Conservation (phyloP, 1,139 yeast species). For the Casaregolazyma suthepensis region DNA sequence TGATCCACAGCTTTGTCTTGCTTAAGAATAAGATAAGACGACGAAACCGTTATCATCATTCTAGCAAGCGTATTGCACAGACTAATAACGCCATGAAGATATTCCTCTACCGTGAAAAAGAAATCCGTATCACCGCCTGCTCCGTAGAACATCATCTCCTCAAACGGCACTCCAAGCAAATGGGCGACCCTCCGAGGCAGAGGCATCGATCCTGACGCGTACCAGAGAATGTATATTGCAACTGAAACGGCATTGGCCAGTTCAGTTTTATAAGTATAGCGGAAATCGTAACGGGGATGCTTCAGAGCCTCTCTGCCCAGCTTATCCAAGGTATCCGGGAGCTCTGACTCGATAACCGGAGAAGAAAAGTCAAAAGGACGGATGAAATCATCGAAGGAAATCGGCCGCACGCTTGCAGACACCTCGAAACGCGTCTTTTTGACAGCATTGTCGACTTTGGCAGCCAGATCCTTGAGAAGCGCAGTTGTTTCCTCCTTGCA, state of each 20-base stretch:
- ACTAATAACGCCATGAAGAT: conserved; percentile 28
- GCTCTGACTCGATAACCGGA: background rate
- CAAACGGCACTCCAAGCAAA: conserved; percentile 14
- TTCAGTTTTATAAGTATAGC: conserved; percentile 22
- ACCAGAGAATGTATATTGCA: conserved; percentile 17
- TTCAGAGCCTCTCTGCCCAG: conserved; percentile 10
- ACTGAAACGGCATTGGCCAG: conserved; percentile 23
- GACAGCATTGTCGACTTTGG: background rate
- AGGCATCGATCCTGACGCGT: conserved; percentile 15
- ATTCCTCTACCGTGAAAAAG: conserved; percentile 26
- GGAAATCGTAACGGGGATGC: conserved; percentile 25
- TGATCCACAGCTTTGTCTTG: background rate
- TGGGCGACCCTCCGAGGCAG: conserved; percentile 18
- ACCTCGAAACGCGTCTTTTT: background rate
- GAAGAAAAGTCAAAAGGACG: background rate
- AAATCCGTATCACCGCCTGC: background rate
- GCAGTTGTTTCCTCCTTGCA: background rate
- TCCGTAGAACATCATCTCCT: background rate
- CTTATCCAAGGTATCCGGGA: background rate
- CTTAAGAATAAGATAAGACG: conserved; percentile 15
- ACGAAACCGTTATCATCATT: conserved; percentile 29
- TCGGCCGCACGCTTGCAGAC: background rate
- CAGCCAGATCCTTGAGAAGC: background rate
- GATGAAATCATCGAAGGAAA: background rate
- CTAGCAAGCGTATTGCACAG: conserved; percentile 29